A percentile compares a stretch with the other conserved stretches of the same genome.
Conservation (phyloP, 2,329 filamentous ascomycete genomes). For the Didymella segeticola region DNA sequence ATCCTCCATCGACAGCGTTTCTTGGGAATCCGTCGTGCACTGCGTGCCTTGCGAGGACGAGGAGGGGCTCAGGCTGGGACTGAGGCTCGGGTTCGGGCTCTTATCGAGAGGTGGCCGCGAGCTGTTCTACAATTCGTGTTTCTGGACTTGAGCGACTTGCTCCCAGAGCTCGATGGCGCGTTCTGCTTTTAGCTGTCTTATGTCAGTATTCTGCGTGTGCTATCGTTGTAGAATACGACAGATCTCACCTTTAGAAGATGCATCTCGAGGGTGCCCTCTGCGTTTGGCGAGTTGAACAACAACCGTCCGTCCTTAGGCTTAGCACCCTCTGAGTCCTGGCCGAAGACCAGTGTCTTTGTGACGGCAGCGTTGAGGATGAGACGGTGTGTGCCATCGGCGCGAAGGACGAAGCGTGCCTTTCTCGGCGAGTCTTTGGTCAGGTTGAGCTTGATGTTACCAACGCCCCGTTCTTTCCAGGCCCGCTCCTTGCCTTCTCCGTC, state of each 20-base stretch:
- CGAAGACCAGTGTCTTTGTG: conserved; percentile 78
- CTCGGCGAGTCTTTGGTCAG: conserved; percentile 45
- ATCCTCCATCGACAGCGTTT: neutral
- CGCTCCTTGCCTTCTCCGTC: conserved; percentile 61
- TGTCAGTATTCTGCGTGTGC: neutral
- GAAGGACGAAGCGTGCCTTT: conserved; percentile 80
- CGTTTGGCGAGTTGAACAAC: conserved; percentile 65
- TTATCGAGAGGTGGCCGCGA: neutral
- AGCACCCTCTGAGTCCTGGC: conserved; percentile 67
- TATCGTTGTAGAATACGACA: neutral
- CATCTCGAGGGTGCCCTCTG: conserved; percentile 59
- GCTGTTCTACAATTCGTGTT: conserved; percentile 30
- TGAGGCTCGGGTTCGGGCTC: neutral
- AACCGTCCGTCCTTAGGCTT: conserved; percentile 76
- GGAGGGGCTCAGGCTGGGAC: neutral
- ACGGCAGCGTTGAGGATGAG: conserved; percentile 87
- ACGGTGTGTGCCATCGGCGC: conserved; percentile 86
- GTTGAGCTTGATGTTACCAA: conserved; percentile 85
- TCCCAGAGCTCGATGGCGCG: conserved; percentile 35
- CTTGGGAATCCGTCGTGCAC: neutral
- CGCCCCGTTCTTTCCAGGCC: conserved; percentile 89
- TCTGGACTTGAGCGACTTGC: conserved; percentile 30
- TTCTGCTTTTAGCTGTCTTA: conserved; percentile 28
- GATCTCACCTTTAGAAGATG: conserved; percentile 63
- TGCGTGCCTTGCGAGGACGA: neutral